Percentiles rank a stretch among this genome's conserved stretches.
These are phyloP conservation scores for Ophiocordyceps polyrhachis-furcata DNA, from an alignment of 2,329 filamentous ascomycete species.

Conservation along the genomic window DNA sequence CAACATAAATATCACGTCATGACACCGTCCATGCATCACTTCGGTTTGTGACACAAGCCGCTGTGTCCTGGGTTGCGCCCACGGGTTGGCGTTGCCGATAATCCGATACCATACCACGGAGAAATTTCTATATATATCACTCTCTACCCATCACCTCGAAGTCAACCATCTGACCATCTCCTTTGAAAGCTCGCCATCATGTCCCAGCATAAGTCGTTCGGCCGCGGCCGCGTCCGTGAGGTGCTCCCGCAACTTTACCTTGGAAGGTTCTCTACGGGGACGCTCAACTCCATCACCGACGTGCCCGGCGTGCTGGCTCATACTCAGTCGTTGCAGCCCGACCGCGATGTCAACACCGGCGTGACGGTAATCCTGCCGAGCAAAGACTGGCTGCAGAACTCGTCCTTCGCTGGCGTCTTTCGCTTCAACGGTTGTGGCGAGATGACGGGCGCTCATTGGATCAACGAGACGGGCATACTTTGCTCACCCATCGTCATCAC, in stretches of 20 bases:
- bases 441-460: slow-evolving; percentile 41
- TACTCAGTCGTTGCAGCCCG: slow-evolving; percentile 21
- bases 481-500: slow-evolving; percentile 42
- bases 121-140: not conserved
- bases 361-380: slow-evolving; percentile 30
- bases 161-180: too few species aligned
- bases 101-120: not conserved
- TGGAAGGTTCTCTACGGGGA: slow-evolving; percentile 23
- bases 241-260: slow-evolving; percentile 24
- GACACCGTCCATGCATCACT: too few species aligned
- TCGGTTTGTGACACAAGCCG: not conserved
- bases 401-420: slow-evolving; percentile 32
- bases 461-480: slow-evolving; percentile 40
- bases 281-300: slow-evolving; percentile 31
- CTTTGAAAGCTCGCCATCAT: not conserved
- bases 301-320: slow-evolving; percentile 28
- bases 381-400: slow-evolving; percentile 22
- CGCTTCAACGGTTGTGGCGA: slow-evolving; percentile 47
- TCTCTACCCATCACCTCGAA: too few species aligned
- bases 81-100: not conserved
- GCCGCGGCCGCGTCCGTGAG: slow-evolving; percentile 19
- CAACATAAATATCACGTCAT: too few species aligned
- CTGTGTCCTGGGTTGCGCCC: not conserved
- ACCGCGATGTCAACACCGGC: slow-evolving; percentile 25
- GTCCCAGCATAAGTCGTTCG: not conserved